Conservation (phyloP, 805 yeast species). For the Jamesozyma piceae region DNA sequence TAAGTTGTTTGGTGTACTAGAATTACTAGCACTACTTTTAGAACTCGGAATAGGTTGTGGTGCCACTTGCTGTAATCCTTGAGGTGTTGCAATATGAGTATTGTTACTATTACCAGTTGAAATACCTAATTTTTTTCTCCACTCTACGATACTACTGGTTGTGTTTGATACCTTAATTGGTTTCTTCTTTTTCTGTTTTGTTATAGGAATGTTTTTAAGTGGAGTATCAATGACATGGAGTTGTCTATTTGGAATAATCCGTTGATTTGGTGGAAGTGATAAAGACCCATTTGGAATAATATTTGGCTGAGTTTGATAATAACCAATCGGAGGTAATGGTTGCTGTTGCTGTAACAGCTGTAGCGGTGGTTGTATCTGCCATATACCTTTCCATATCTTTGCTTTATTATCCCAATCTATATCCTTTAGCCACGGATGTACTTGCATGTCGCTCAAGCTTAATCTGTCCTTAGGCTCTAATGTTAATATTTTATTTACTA, state of each 20-base stretch:
- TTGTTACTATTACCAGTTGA: conserved; percentile 7
- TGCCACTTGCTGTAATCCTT: not conserved
- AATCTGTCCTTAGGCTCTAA: conserved; percentile 64
- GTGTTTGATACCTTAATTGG: conserved; percentile 26
- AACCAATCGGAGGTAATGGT: not conserved
- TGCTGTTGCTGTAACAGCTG: not conserved
- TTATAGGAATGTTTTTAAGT: conserved; percentile 20
- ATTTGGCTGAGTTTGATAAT: not conserved
- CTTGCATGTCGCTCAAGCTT: conserved; percentile 46
- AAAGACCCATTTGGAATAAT: not conserved
- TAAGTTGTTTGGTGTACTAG: not conserved
- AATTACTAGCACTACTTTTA: not conserved
- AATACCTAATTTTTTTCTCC: conserved; percentile 30
- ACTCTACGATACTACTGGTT: conserved; percentile 31
- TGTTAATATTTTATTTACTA: conserved; percentile 57
- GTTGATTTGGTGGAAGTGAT: conserved; percentile 7
- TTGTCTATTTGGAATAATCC: conserved; percentile 16
- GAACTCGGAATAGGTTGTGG: not conserved
- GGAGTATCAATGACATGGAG: conserved; percentile 25
- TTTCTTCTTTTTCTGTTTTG: conserved; percentile 23
- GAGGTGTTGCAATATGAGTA: not conserved
- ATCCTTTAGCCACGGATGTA: conserved; percentile 61
- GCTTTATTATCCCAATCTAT: conserved; percentile 60
- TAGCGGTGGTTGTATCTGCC: conserved; percentile 40
- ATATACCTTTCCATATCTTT: conserved; percentile 64